phyloP scores from a whole-genome alignment of 2,329 filamentous ascomycete genomes.

The Sphaerostilbella broomeana region DNA sequence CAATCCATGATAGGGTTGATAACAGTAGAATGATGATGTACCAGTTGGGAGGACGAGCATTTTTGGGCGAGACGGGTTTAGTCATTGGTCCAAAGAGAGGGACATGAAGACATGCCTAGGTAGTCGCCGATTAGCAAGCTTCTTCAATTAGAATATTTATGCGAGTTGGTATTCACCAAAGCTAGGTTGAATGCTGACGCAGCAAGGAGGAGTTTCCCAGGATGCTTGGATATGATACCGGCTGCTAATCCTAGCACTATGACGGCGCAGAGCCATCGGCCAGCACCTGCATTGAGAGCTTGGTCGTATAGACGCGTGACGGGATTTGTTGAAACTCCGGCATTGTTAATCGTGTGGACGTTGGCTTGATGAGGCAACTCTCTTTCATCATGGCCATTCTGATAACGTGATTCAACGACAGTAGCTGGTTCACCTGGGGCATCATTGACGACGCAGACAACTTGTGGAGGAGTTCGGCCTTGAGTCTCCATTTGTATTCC shows the following conservation, averaged over 20 bases:
- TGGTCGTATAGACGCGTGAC: conserved; percentile 16
- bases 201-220: not conserved
- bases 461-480: too few relatives aligned
- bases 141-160: not conserved
- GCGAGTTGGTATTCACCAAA: not conserved
- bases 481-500: too few relatives aligned
- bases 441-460: too few relatives aligned
- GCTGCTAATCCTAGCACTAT: conserved; percentile 15
- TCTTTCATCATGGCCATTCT: too few relatives aligned
- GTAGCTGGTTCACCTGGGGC: too few relatives aligned
- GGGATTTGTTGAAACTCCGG: conserved; percentile 9
- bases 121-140: not conserved
- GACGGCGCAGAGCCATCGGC: conserved; percentile 14
- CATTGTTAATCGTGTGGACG: not conserved
- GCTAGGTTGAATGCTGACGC: not conserved
- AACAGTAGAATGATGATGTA: not conserved
- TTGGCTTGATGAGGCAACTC: too few relatives aligned
- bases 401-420: too few relatives aligned
- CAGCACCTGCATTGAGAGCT: conserved; percentile 16
- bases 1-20: not conserved
- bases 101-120: not conserved
- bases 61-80: not conserved
- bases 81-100: not conserved
- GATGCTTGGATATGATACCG: conserved; percentile 16
- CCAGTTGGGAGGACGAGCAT: not conserved